Base-by-base conservation (phyloP, 73 alveolate species). In the Effrenium voratum region DNA sequence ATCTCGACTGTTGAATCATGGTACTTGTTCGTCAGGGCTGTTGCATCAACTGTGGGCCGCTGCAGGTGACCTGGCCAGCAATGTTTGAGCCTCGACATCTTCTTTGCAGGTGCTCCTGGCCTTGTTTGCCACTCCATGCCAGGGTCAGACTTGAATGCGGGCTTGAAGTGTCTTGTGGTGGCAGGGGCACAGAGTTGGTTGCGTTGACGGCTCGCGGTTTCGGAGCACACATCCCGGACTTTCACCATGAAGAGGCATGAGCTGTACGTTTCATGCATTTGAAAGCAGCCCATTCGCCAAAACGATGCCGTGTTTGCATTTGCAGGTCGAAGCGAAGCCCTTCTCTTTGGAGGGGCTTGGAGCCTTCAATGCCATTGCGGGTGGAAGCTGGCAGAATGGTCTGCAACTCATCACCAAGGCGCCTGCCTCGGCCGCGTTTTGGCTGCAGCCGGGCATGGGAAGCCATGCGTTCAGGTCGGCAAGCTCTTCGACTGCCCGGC, bases 301-400 rank as follows among this genome's bases (percentile, higher is more conserved):
- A 41, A 63, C 40, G 5, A 41, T 81, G 73, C n/a, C 46, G 43
- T 6, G 5, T 6, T 34, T 12, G 0, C 28, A 72, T 26, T 52
- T 15, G 36, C 60, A 70, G 87, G 88, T 68, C 47, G 76, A 70
- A 1, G 97, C 87, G 28, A 70, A 46, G 41, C 43, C 97, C 43
- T 90, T 90, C 36, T 86, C 97, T 26, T 12, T 90, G 30, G 87
- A 90, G 87, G 97, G 97, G 6, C 49, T 90, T 59, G 97, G 80
- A 57, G 97, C 97, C 36, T 45, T 63, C 57, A 72, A 76, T 44
- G 60, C 97, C 57, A 75, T 90, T 90, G 97, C 68, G 46, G 97
- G 97, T 38, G 97, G 97, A n/a, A 55, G 36, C n/a, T 90, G 97
- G 97, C 76, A 90, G 82, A 76, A 90, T 55, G 97, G 97, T n/a